phyloP scores from a whole-genome alignment of 768 basidiomycete species.

The Mycena crocata region DNA sequence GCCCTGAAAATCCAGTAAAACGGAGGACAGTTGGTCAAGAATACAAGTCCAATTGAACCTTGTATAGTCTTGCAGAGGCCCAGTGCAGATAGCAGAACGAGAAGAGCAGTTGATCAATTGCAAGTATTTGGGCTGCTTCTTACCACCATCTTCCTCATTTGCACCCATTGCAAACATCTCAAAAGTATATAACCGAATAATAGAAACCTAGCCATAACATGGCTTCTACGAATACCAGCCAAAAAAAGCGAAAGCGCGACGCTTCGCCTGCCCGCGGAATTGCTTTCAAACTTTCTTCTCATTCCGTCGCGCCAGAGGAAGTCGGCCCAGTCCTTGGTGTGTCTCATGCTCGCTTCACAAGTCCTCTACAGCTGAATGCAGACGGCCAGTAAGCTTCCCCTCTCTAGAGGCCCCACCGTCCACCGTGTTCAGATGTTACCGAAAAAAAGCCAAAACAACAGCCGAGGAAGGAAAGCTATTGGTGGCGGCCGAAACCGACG shows the following conservation, averaged over 20 bases:
- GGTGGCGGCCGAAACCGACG: slow-evolving; percentile 86
- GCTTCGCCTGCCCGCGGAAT: slow-evolving; percentile 44
- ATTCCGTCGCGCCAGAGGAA: slow-evolving; percentile 46
- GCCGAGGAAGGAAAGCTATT: slow-evolving; percentile 48
- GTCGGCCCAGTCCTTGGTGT: slow-evolving; percentile 65
- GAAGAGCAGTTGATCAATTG: slow-evolving; percentile 4
- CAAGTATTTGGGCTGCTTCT: slow-evolving; percentile 4
- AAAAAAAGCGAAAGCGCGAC: slow-evolving; percentile 63
- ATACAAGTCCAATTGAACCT: slow-evolving; percentile 2
- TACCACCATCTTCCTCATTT: slow-evolving; percentile 10
- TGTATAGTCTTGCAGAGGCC: background rate
- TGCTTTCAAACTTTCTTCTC: slow-evolving; percentile 47
- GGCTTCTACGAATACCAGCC: slow-evolving; percentile 19
- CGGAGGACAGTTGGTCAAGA: background rate
- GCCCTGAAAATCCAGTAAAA: slow-evolving; percentile 22
- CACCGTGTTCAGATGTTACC: slow-evolving; percentile 49
- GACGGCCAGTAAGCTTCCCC: slow-evolving; percentile 28
- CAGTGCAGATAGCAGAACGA: background rate
- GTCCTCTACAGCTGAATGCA: slow-evolving; percentile 7
- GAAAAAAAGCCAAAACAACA: slow-evolving; percentile 57
- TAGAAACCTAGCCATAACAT: slow-evolving; percentile 5
- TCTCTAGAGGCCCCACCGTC: slow-evolving; percentile 36
- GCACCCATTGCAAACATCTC: background rate
- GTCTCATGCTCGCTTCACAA: slow-evolving; percentile 30
- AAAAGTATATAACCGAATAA: slow-evolving; percentile 11